A percentile compares a stretch with the other conserved stretches of the same genome.
phyloP scores from a whole-genome alignment of 306 rosid genomes.

The Acacia melanoxylon region DNA sequence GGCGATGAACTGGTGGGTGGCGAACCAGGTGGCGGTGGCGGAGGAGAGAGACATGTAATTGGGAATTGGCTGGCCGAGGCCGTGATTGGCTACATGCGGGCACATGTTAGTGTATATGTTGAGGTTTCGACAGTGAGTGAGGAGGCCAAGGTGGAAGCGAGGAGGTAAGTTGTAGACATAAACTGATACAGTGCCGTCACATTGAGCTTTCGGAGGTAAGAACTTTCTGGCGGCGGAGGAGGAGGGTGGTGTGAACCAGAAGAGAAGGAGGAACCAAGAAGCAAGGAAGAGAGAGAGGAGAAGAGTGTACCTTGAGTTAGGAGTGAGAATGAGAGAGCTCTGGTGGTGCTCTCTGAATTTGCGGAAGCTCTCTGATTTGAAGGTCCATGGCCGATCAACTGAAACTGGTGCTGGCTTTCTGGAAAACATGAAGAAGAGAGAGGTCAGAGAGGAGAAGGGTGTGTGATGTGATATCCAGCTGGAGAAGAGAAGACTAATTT shows the following conservation, averaged over 20 bases:
- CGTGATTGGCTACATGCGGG: conserved; percentile 71
- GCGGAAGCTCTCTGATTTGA: conserved; percentile 35
- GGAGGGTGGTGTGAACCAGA: conserved; percentile 31
- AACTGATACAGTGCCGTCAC: conserved; percentile 42
- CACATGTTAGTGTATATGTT: conserved; percentile 87
- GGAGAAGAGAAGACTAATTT: not conserved
- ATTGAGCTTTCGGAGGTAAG: conserved; percentile 20
- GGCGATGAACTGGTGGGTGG: conserved; percentile 81
- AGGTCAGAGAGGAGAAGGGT: not conserved
- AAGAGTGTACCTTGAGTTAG: conserved; percentile 18
- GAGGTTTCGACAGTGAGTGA: conserved; percentile 54
- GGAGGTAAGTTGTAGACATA: conserved; percentile 65
- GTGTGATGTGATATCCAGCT: not conserved
- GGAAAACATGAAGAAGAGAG: conserved; percentile 36
- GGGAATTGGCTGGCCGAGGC: conserved; percentile 63
- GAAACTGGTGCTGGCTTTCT: conserved; percentile 50
- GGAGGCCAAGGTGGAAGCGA: conserved; percentile 65
- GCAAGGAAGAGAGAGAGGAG: conserved; percentile 43
- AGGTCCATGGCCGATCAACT: conserved; percentile 26
- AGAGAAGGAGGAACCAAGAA: conserved; percentile 46
- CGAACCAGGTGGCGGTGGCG: conserved; percentile 50
- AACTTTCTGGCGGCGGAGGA: not conserved
- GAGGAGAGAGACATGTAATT: conserved; percentile 14
- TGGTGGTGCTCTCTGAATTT: conserved; percentile 37
- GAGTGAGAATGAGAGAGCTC: not conserved